Evolutionary conservation across 768 basidiomycete genomes (phyloP).

Genomic region (Pulveroboletus sp.): DNA sequence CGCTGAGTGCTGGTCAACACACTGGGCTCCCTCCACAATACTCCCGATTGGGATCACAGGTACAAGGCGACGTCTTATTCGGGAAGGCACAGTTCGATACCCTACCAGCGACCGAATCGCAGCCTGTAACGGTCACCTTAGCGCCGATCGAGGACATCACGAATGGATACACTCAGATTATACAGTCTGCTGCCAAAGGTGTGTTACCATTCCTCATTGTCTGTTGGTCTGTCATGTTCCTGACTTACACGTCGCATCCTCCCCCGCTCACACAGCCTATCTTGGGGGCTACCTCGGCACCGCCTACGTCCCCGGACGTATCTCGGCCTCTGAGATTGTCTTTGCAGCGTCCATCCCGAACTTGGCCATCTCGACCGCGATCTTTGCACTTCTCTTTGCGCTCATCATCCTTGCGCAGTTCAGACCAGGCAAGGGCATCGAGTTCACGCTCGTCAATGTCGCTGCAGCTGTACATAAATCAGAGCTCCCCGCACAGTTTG

Average conservation of each 20-base stretch:
- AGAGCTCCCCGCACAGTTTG: conserved; percentile 21
- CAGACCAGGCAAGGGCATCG: conserved; percentile 15
- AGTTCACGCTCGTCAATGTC: conserved; percentile 24
- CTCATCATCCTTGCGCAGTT: conserved; percentile 23
- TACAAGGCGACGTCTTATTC: conserved; percentile 19
- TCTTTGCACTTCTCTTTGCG: conserved; percentile 21
- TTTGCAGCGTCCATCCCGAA: conserved; percentile 27
- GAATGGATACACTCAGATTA: conserved; percentile 14
- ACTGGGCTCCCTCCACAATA: not conserved
- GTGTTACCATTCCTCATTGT: not conserved
- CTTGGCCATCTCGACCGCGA: conserved; percentile 19
- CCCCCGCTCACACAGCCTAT: conserved; percentile 8
- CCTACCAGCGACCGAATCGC: conserved; percentile 1
- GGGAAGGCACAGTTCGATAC: conserved; percentile 11
- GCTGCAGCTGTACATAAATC: conserved; percentile 21
- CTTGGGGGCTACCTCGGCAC: conserved; percentile 21
- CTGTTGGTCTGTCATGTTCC: not conserved
- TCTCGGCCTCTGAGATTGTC: conserved; percentile 17
- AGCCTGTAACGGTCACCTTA: not conserved
- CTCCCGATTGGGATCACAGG: conserved; percentile 11
- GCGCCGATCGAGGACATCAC: conserved; percentile 16
- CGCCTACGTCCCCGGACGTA: conserved; percentile 26
- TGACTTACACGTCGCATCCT: not conserved
- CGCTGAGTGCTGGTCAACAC: not conserved
- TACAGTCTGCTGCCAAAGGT: conserved; percentile 21